These are phyloP conservation scores for Syzygium oleosum DNA, from an alignment of 345 rosid species.

Conservation along the genomic window DNA sequence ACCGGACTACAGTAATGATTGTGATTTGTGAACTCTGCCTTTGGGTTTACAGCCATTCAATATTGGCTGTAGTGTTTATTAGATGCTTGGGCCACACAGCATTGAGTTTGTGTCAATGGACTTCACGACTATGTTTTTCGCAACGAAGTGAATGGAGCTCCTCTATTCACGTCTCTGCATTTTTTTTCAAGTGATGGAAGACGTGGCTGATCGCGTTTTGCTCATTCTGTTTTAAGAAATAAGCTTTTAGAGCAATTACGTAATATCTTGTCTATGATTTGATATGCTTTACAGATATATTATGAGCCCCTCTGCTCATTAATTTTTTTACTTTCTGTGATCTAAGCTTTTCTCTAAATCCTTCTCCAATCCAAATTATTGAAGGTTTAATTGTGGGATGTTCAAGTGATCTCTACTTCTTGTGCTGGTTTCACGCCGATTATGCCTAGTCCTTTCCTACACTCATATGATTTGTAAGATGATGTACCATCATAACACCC, in stretches of 20 bases:
- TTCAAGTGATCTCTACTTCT: no score
- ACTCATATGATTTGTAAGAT: no score
- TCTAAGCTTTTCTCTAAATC: background rate
- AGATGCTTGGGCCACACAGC: background rate
- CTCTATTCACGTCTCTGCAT: background rate
- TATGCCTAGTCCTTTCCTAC: no score
- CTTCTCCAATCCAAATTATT: background rate
- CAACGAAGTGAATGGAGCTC: background rate
- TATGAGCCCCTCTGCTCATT: no score
- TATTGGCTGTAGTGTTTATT: background rate
- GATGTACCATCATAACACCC: no score
- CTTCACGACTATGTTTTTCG: background rate
- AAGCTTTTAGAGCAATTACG: background rate
- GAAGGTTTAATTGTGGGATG: background rate
- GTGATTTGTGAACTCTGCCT: background rate
- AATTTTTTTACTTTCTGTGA: background rate
- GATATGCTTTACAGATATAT: background rate
- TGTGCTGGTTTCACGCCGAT: no score
- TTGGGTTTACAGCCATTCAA: background rate
- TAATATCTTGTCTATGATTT: background rate
- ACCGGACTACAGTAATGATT: background rate
- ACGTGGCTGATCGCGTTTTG: no score
- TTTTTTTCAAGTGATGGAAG: no score
- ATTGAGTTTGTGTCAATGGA: background rate
- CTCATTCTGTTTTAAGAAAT: background rate